phyloP scores from a whole-genome alignment of 192 early-diverging fungal species.

The Coemansia sp. region DNA sequence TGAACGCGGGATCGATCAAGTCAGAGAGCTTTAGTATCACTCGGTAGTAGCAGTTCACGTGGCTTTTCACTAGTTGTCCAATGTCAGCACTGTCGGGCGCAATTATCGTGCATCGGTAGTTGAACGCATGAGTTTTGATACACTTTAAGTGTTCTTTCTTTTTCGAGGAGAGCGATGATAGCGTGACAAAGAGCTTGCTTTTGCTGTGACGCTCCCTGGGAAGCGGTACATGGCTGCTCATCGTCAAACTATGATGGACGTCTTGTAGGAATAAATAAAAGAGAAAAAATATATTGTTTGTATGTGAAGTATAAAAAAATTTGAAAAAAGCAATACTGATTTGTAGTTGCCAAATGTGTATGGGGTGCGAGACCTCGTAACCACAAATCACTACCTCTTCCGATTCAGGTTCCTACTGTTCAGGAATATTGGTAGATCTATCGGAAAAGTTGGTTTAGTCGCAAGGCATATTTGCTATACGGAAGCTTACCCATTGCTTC shows the following conservation, averaged over 20 bases:
- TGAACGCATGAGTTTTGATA: slow-evolving; percentile 52
- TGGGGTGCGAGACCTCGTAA: too few relatives aligned
- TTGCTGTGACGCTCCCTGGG: slow-evolving; percentile 51
- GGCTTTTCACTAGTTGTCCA: background rate
- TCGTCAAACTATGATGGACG: background rate
- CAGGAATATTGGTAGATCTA: too few relatives aligned
- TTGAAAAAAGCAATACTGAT: too few relatives aligned
- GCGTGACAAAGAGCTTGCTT: slow-evolving; percentile 51
- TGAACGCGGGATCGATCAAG: slow-evolving; percentile 42
- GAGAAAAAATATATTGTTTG: too few relatives aligned
- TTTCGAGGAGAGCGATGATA: slow-evolving; percentile 41
- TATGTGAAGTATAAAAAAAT: too few relatives aligned
- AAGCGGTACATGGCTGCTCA: slow-evolving; percentile 56
- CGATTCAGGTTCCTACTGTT: too few relatives aligned
- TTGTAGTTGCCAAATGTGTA: too few relatives aligned
- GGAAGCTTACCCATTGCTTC: background rate
- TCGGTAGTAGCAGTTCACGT: slow-evolving; percentile 29
- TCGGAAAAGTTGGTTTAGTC: background rate
- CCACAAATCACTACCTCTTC: too few relatives aligned
- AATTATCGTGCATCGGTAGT: slow-evolving; percentile 40
- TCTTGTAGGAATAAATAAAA: too few relatives aligned
- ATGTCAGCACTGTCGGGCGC: background rate
- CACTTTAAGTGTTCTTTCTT: slow-evolving; percentile 27
- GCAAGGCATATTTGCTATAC: background rate
- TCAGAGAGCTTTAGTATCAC: slow-evolving; percentile 33